Evolutionary conservation across 2,329 filamentous ascomycete genomes (phyloP).

Genomic region (Penicillium sp.): DNA sequence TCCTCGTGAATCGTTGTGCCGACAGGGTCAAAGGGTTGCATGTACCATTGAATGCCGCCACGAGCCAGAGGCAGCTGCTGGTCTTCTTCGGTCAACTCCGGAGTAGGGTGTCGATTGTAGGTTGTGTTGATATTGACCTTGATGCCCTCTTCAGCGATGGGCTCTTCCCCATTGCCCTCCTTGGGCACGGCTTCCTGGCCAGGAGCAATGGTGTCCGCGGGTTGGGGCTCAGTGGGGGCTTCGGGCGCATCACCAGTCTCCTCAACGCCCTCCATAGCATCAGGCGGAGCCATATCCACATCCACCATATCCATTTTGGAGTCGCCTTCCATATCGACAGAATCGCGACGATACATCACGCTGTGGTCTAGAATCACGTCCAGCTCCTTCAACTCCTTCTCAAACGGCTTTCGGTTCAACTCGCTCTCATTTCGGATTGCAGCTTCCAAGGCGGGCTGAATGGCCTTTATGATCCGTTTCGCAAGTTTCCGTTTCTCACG

Average conservation of each 20-base stretch:
- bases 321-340: constrained; percentile 40
- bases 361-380: constrained; percentile 68
- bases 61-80: constrained; percentile 53
- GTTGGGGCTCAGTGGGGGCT: constrained; percentile 7
- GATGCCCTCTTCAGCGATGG: constrained; percentile 15
- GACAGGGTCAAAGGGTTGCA: constrained; percentile 70
- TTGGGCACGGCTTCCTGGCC: constrained; percentile 8
- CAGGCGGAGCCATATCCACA: constrained; percentile 17
- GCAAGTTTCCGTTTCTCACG: constrained; percentile 79
- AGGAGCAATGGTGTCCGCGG: constrained; percentile 3
- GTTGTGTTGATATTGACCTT: constrained; percentile 26
- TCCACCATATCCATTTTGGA: constrained; percentile 32
- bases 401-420: constrained; percentile 64
- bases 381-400: constrained; percentile 67
- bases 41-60: constrained; percentile 85
- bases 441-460: constrained; percentile 71
- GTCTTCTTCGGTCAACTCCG: constrained; percentile 41
- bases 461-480: constrained; percentile 79
- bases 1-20: constrained; percentile 78
- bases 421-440: constrained; percentile 79
- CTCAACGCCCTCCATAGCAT: constrained; percentile 25
- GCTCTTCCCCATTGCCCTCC: constrained; percentile 11
- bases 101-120: constrained; percentile 48
- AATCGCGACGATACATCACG: constrained; percentile 49
- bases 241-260: constrained; percentile 12